Conservation (phyloP, 176 grass and related monocot species). For the Cenchrus americanus region DNA sequence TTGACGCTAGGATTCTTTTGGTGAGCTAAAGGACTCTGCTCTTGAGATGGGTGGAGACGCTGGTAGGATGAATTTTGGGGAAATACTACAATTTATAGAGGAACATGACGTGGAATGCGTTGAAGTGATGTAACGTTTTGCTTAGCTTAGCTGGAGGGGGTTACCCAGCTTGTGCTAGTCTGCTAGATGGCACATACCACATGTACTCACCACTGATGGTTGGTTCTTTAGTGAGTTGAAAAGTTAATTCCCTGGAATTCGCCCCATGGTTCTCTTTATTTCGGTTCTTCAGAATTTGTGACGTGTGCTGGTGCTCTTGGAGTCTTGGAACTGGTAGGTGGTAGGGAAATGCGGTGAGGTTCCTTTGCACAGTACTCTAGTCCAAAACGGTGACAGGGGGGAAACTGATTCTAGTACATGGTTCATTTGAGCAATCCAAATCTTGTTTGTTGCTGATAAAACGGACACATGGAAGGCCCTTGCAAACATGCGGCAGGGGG, state of each 20-base stretch:
- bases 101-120: slow-evolving; percentile 14
- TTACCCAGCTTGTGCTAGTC: not conserved
- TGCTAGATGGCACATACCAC: not conserved
- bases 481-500: not conserved
- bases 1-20: slow-evolving; percentile 27
- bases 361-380: slow-evolving; percentile 11
- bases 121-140: slow-evolving; percentile 11
- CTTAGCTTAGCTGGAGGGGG: slow-evolving; percentile 11
- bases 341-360: not conserved
- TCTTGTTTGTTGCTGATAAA: too few species aligned
- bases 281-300: not conserved
- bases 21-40: slow-evolving; percentile 5
- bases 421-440: not conserved
- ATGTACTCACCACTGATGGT: not conserved
- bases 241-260: slow-evolving; percentile 1
- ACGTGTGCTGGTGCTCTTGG: accelerated
- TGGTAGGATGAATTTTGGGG: not conserved
- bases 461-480: too few species aligned
- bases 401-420: not conserved
- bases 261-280: not conserved
- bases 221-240: not conserved
- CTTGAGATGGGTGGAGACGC: slow-evolving; percentile 11
- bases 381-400: not conserved
- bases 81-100: slow-evolving; percentile 21
- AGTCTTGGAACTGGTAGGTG: not conserved